Percentiles rank a stretch among this genome's conserved stretches.
Conservation (phyloP, 257 asterid genomes). For the Euphrasia confusa region DNA sequence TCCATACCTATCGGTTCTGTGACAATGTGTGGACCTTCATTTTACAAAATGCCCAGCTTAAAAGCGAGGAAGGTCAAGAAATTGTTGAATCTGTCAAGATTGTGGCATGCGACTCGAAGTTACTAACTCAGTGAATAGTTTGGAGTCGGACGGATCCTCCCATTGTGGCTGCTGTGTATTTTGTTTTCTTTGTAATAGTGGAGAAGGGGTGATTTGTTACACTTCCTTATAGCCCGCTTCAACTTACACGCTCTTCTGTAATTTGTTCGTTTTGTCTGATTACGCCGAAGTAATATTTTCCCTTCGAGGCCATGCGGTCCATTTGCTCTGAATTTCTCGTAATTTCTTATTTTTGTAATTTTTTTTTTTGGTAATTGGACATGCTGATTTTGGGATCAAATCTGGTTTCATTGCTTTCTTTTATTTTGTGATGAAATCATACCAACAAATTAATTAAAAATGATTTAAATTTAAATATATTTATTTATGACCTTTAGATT, state of each 20-base stretch:
- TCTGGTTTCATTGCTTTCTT: too few relatives aligned
- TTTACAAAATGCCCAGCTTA: slow-evolving; percentile 79
- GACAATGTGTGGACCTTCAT: slow-evolving; percentile 99
- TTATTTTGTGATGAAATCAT: too few relatives aligned
- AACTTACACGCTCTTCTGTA: slow-evolving; percentile 13
- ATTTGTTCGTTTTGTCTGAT: slow-evolving; percentile 4
- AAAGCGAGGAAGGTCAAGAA: slow-evolving; percentile 86
- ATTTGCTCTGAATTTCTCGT: neutral
- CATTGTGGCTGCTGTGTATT: too few relatives aligned
- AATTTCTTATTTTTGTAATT: too few relatives aligned
- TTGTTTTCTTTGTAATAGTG: slow-evolving; percentile 23
- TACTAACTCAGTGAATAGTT: slow-evolving; percentile 67
- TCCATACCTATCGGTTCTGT: slow-evolving; percentile 95
- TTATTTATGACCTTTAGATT: too few relatives aligned
- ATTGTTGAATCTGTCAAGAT: slow-evolving; percentile 74
- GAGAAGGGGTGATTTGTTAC: slow-evolving; percentile 15
- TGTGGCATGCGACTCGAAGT: slow-evolving; percentile 91
- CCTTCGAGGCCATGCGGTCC: neutral
- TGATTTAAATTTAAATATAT: too few relatives aligned
- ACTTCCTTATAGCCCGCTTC: slow-evolving; percentile 6
- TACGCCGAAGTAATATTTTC: neutral
- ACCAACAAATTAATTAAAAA: too few relatives aligned
- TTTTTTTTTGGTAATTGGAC: too few relatives aligned
- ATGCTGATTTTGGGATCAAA: too few relatives aligned
- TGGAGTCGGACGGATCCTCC: slow-evolving; percentile 5